Base-by-base conservation (phyloP, 148 eudicot species). In the Oxyria digyna region DNA sequence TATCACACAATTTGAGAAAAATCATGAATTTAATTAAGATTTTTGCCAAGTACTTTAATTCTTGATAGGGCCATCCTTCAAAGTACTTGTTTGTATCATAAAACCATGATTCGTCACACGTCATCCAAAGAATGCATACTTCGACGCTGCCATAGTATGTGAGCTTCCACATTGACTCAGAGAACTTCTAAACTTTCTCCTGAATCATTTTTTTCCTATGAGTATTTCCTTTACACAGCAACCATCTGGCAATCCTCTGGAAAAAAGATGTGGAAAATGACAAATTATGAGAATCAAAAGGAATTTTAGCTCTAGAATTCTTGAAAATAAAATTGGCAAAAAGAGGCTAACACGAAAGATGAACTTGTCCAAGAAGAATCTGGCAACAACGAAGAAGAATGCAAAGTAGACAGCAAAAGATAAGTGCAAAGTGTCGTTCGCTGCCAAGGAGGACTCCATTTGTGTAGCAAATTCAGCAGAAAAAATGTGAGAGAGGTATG, bases 121-220 rank as follows among this genome's bases (percentile, higher is more conserved):
- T 48, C 74, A 83, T 73, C 59, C 70, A 69, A 67, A 94, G 76
- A 67, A 88, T 42, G 62, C 76, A 88, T 11, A 71, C 70, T 76
- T 90, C 97, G 43, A 82, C 79, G 48, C 80, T 75, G 49, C 85
- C 89, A 74, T 90, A 94, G 83, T 94, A 94, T 15, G 82, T 80
- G 29, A 94, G 76, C 76, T 94, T 94, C 98, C 98, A 94, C 80
- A 94, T 77, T 24, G 97, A 94, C 81, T 94, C 97, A 1, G 92
- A 81, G 74, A 90, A 83, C 75, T 94, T 94, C 14, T 35, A 71
- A 43, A 94, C 73, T 73, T 94, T 94, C 37, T 72, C 81, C 23
- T 52, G 79, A 42, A 82, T 79, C n/a, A 75, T 74, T 62, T 84
- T 77, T 9, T 82, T 75, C 48, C 75, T 54, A 1, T 76, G 83